A percentile compares a stretch with the other conserved stretches of the same genome.
Conservation (phyloP, 306 rosid genomes). For the Cicer judaicum region DNA sequence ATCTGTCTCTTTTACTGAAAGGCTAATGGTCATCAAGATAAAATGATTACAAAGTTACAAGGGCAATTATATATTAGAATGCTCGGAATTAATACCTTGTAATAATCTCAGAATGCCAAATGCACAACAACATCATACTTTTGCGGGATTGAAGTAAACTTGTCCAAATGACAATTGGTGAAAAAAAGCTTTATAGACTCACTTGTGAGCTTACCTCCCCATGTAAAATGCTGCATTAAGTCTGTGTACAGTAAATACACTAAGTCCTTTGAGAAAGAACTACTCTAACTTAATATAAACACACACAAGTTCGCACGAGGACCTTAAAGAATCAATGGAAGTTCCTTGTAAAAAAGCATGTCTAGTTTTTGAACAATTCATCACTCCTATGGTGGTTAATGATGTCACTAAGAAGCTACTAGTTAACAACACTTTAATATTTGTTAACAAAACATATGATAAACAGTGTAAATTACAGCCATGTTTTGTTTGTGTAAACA, state of each 20-base stretch:
- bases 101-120: conserved; percentile 85
- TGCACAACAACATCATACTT: conserved; percentile 58
- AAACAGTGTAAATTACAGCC: too few relatives aligned
- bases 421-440: not conserved
- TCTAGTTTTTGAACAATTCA: conserved; percentile 18
- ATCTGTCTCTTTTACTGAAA: conserved; percentile 65
- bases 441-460: too few relatives aligned
- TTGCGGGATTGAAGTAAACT: conserved; percentile 64
- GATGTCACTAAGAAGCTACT: conserved; percentile 6
- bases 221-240: conserved; percentile 92
- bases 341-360: conserved; percentile 3
- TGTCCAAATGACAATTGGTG: conserved; percentile 97
- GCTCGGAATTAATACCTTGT: conserved; percentile 63
- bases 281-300: conserved; percentile 10
- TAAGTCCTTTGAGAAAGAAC: conserved; percentile 47
- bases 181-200: conserved; percentile 80
- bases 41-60: not conserved
- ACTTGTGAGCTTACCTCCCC: conserved; percentile 98
- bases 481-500: too few relatives aligned
- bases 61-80: conserved; percentile 26
- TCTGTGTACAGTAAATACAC: conserved; percentile 63
- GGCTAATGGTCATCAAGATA: not conserved
- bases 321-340: conserved; percentile 29
- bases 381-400: not conserved
- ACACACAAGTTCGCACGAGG: not conserved